phyloP scores from a whole-genome alignment of 2,329 filamentous ascomycete species.

The Mollisia scopiformis region DNA sequence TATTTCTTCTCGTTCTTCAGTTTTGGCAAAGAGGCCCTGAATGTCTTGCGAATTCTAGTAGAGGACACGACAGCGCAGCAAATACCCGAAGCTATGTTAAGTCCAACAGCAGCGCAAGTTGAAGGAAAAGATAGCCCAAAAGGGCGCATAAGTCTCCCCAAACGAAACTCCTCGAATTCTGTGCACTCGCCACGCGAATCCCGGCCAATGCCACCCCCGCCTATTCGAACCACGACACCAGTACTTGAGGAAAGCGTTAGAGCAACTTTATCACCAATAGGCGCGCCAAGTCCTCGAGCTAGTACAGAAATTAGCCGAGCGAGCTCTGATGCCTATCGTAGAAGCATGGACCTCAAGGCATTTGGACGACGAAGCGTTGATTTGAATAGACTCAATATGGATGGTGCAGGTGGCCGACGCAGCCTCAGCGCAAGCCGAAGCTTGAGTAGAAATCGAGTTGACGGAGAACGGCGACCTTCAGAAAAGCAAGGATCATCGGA shows the following conservation, averaged over 20 bases:
- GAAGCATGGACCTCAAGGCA: constrained; percentile 51
- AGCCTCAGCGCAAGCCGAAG: constrained; percentile 67
- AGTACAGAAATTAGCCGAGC: constrained; percentile 56
- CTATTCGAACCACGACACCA: constrained; percentile 29
- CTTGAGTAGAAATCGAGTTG: constrained; percentile 50
- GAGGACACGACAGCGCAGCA: constrained; percentile 38
- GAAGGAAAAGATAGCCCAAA: constrained; percentile 28
- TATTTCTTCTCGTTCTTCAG: constrained; percentile 98
- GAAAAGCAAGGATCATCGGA: constrained; percentile 68
- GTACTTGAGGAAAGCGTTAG: constrained; percentile 58
- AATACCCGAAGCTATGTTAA: constrained; percentile 35
- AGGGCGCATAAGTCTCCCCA: constrained; percentile 20
- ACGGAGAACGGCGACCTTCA: constrained; percentile 53
- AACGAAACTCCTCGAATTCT: constrained; percentile 29
- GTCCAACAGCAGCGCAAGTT: constrained; percentile 14
- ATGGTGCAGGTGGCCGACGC: constrained; percentile 49
- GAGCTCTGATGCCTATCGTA: constrained; percentile 57
- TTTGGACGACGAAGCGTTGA: constrained; percentile 53
- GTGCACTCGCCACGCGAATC: constrained; percentile 23
- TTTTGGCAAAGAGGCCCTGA: constrained; percentile 80
- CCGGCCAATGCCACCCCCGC: constrained; percentile 18
- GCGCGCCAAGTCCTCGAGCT: constrained; percentile 53
- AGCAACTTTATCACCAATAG: constrained; percentile 59
- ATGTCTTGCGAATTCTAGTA: constrained; percentile 60
- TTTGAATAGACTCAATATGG: constrained; percentile 45